Evolutionary conservation across 2,329 filamentous ascomycete genomes (phyloP), one percentile per base, ranked within the genome.

Genomic region (Talaromyces sp.): DNA sequence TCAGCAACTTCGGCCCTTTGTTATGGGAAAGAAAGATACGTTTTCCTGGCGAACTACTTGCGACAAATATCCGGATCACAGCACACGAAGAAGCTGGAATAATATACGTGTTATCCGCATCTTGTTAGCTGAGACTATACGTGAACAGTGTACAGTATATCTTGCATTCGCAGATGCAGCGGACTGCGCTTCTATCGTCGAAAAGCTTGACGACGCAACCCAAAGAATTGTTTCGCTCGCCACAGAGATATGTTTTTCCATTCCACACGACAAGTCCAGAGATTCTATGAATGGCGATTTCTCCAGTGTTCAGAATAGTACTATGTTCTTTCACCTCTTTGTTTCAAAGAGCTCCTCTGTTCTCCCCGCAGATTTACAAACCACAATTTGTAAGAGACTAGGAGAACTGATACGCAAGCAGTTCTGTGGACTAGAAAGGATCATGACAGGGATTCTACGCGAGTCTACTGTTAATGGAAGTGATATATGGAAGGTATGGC

Each of bases 401-500:
- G 34, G 12, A 36, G 34, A 36, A 16, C 34, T 36, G 12, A 16
- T 14, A 36, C 14, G 12, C 14, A 16, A 54, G 5, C 59, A 61
- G 34, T 57, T 61, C 14, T 34, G 33, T 52, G 59, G 59, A n/a
- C 23, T 61, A 9, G 54, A 57, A 12, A 57, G 36, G 23, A 28
- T 61, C 4, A 61, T 61, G 55, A 36, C 34, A 3, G 54, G 57
- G 12, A 53, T 57, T n/a, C 27, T 61, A 44, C 59, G 18, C 33
- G 54, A 53, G 23, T 28, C 31, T 14, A 42, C 5, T 56, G 23
- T 14, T 14, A 52, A 42, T 23, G 23, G 53, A n/a, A 50, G 31
- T n/a, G 57, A 61, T 28, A 27, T 61, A 5, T 61, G 59, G 59
- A 57, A 61, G 57, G 59, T 52, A 14, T 61, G 59, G 59, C 55